Evolutionary conservation across 108 stramenopile species (phyloP), one percentile per base, ranked within the genome.

Genomic region (Aureococcus anophagefferens): DNA sequence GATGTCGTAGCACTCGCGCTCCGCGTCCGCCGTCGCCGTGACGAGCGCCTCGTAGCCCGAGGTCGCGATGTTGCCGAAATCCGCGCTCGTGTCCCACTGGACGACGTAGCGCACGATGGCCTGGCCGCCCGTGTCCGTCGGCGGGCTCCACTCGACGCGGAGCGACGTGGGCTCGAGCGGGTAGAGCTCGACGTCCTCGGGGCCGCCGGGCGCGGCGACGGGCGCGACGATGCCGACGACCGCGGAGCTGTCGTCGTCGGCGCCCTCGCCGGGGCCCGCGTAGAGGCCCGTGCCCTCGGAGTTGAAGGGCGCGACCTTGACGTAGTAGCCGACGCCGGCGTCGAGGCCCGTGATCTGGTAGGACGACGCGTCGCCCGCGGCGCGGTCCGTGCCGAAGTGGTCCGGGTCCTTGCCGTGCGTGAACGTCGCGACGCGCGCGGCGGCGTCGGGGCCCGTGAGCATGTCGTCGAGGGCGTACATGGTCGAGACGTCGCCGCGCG

Each of bases 371-470:
- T 3, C 51, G 51, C 51, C 51, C 51, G 51, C 25, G 51, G 13
- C 21, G 21, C 1, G 0, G 7, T 59, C 51, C 14, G 65, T 11
- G 0, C 63, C 81, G 68, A 88, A 93, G 64, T 76, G 44, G 4
- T 68, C 40, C 33, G 88, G 89, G 15, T 73, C 32, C 34, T 64
- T 62, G 14, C 92, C 92, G 37, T 84, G 78, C 30, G 68, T 65
- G 1, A 86, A 75, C 15, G 77, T 77, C 33, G 83, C 72, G n/a
- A 91, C 86, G 66, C 70, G 74, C 21, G 87, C 89, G 11, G 68
- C 46, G 9, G 89, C 89, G 68, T 80, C 83, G 9, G 89, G 86
- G 35, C 92, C 90, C 62, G 79, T 86, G 33, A 93, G 70, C 36
- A 75, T 69, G 1, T 59, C 51, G 51, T 59, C 51, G 21, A 25